Evolutionary conservation across 768 basidiomycete genomes (phyloP), one percentile per base, ranked within the genome.

Genomic region (Suillus variegatus): DNA sequence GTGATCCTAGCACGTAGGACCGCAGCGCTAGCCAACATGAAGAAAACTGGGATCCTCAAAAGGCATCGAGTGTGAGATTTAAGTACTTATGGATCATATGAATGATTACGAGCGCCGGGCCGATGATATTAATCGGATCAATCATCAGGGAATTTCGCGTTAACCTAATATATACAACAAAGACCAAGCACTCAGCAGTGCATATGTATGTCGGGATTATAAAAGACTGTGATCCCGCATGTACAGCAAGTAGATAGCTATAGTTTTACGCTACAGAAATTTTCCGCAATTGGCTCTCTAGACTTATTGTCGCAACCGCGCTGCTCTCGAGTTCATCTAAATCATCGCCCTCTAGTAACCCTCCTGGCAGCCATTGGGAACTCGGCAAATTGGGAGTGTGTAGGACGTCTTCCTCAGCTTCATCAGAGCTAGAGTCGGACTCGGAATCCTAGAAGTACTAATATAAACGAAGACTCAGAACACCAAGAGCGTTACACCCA

Each of bases 21-120:
- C 13, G 65, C 54, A 28, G 41, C 18, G 5, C 65, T 58, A 35
- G 41, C 22, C 4, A 72, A 66, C 73, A 78, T 76, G 61, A 60
- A 63, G 43, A 64, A 38, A 62, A 38, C 18, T n/a, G 38, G 56
- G n/a, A 28, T 25, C 22, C 36, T 22, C 52, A 20, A 54, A 32
- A 35, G 52, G 51, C 28, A 52, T 52, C 5, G 2, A 35, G 54
- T 55, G 54, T 36, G 54, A 36, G 36, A 55, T 55, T 55, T 35
- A 32, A 4, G 16, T 36, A 28, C 7, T 8, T 51, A 54, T 32
- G 52, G 28, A 32, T 54, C 25, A 16, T 32, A 54, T 52, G 49
- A 4, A 52, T 52, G 14, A 25, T 51, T 51, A 51, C 8, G 49
- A 28, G 7, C 14, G 49, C 51, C 51, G 44, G 7, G 40, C 22